Conservation (phyloP, 2,329 filamentous ascomycete species). For the Apiospora saccharicola region DNA sequence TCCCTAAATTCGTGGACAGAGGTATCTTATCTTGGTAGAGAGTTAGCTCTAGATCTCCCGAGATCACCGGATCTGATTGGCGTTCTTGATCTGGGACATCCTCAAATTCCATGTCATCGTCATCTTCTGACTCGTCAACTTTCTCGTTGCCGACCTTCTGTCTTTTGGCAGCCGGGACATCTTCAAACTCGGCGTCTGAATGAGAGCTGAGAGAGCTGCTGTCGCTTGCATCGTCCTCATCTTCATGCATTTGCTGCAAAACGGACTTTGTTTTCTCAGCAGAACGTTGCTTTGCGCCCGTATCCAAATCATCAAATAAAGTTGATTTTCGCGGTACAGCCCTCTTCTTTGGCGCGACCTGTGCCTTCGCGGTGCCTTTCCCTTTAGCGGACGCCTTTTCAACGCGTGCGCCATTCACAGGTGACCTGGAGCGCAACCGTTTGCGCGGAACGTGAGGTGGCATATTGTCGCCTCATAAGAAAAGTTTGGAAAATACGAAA, state of each 20-base stretch:
- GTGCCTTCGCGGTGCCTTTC: constrained; percentile 38
- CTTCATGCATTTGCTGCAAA: constrained; percentile 53
- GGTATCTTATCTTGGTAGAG: constrained; percentile 68
- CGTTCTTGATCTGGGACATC: constrained; percentile 56
- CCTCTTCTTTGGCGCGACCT: constrained; percentile 33
- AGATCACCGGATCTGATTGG: constrained; percentile 55
- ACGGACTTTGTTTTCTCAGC: constrained; percentile 51
- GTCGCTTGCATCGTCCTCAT: constrained; percentile 51
- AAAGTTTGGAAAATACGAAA: neutral
- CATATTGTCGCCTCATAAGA: constrained; percentile 53
- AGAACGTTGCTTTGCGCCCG: constrained; percentile 52
- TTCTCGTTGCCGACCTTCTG: constrained; percentile 45
- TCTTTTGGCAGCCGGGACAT: constrained; percentile 51
- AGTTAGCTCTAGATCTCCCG: constrained; percentile 78
- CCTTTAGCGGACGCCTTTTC: constrained; percentile 38
- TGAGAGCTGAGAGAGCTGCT: constrained; percentile 60
- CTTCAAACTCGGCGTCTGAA: constrained; percentile 65
- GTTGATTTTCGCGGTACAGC: constrained; percentile 59
- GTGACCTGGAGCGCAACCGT: constrained; percentile 61
- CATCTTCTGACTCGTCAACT: constrained; percentile 56
- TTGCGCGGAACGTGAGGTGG: constrained; percentile 74
- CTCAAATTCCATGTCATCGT: constrained; percentile 71
- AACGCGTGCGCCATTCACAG: constrained; percentile 41
- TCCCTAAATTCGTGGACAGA: constrained; percentile 68
- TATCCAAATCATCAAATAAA: constrained; percentile 68